Evolutionary conservation across 345 rosid species (phyloP).

Genomic region (Acer negundo): DNA sequence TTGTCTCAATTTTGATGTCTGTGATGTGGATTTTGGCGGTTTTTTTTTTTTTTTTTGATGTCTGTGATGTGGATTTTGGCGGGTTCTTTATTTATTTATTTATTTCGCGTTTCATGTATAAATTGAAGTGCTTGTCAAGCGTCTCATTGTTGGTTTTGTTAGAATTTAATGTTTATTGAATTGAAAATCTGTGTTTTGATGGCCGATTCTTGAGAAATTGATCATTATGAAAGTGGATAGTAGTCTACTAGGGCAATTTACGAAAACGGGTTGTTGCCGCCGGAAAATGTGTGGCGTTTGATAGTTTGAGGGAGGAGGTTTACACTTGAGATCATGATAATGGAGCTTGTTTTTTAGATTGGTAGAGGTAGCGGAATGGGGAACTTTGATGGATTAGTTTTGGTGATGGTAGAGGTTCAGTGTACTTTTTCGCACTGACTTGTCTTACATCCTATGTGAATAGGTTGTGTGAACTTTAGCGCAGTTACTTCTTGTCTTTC

Average conservation of each 20-base stretch:
- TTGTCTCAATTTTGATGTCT: neutral
- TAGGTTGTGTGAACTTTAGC: neutral
- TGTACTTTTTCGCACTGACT: neutral
- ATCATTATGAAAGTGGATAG: neutral
- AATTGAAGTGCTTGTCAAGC: neutral
- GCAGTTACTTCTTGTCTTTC: neutral
- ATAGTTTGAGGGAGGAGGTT: neutral
- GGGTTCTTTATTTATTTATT: neutral
- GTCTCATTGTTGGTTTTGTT: neutral
- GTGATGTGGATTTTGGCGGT: neutral
- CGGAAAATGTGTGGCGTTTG: neutral
- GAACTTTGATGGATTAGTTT: neutral
- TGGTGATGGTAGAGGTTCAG: neutral
- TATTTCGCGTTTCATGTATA: neutral
- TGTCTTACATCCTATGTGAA: neutral
- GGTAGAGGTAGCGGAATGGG: neutral
- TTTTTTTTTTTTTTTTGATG: neutral
- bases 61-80: neutral
- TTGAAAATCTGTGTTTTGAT: neutral
- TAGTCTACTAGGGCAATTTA: neutral
- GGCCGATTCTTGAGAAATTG: neutral
- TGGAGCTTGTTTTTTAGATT: neutral
- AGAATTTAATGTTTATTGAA: neutral
- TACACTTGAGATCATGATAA: neutral
- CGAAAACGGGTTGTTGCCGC: neutral